Evolutionary conservation across 805 yeast genomes (phyloP).

Genomic region (Wickerhamiella bombiphila): DNA sequence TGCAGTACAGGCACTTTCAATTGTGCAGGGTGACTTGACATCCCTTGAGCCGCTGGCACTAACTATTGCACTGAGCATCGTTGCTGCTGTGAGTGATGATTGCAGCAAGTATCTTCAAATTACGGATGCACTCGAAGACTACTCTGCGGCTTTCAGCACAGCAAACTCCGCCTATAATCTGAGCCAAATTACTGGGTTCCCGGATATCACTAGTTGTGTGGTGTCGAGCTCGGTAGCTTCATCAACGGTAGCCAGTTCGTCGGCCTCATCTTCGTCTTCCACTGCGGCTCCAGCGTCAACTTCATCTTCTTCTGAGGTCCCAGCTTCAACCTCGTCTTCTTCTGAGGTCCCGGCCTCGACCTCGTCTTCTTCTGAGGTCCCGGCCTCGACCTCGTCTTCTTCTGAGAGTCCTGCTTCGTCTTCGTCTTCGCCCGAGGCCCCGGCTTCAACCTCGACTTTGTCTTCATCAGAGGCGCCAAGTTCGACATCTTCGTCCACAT

Average conservation of each 20-base stretch:
- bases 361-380: neutral
- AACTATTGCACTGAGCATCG: conserved; percentile 9
- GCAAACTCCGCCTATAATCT: conserved; percentile 5
- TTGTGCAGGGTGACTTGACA: conserved; percentile 12
- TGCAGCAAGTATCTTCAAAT: conserved; percentile 4
- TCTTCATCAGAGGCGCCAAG: neutral
- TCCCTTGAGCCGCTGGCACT: conserved; percentile 13
- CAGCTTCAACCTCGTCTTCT: conserved; percentile 1
- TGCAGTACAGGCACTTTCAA: conserved; percentile 14
- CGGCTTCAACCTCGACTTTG: neutral
- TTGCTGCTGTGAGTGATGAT: conserved; percentile 7
- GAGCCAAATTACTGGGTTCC: neutral
- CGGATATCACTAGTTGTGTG: neutral
- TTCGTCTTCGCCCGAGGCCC: neutral
- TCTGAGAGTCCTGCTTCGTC: neutral
- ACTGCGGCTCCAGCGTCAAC: conserved; percentile 1
- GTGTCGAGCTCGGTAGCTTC: neutral
- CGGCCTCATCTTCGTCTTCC: neutral
- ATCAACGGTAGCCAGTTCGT: neutral
- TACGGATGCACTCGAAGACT: conserved; percentile 1
- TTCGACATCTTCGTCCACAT: neutral
- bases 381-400: conserved; percentile 1
- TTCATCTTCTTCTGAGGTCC: neutral
- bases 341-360: neutral
- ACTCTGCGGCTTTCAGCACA: conserved; percentile 2